Base-by-base conservation (phyloP, 1,284 basidiomycete species). In the Agaricales sp. region DNA sequence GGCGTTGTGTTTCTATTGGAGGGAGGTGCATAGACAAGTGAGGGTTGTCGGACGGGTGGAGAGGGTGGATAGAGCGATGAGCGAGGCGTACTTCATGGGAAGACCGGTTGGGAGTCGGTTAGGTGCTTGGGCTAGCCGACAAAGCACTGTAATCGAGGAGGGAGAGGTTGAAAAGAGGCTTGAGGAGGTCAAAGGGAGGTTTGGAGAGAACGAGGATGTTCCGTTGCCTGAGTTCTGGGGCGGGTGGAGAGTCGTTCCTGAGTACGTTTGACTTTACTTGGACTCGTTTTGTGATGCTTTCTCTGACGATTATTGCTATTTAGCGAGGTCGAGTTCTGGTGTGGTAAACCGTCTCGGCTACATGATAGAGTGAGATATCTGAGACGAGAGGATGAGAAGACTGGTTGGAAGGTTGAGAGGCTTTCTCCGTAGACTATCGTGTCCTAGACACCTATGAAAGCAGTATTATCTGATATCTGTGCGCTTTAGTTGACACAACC, bases 161-260 rank as follows among this genome's bases (percentile, higher is more conserved):
- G 80, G 73, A 1, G 80, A 87, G 49, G 66, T 99, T 4, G 72
- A 77, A 47, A 65, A 71, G 16, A 74, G 80, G 24, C 68, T 95
- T 13, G 67, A 80, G 50, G 70, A 75, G 55, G 62, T 84, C 8
- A 74, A 82, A 60, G 67, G 75, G 45, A 71, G 71, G 37, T 92
- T 92, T 58, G 72, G 70, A 13, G 54, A 61, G 25, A 66, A 68
- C 3, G 68, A 54, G 1, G 68, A 81, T 47, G 73, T 97, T 6
- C 87, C 90, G 0, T 71, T 87, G 44, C 96, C 95, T 1, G 84
- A 89, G 4, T 90, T 90, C 65, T 99, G 96, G 96, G 95, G 95
- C 51, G 95, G 95, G 2, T 97, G 90, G 83, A 76, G 94, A 57
- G 77, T 99, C 37, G 73, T 97, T 4, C 96, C 96, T 13, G 78